Evolutionary conservation across 176 grass and related monocot species (phyloP).

Genomic region (Hyparrhenia diplandra): DNA sequence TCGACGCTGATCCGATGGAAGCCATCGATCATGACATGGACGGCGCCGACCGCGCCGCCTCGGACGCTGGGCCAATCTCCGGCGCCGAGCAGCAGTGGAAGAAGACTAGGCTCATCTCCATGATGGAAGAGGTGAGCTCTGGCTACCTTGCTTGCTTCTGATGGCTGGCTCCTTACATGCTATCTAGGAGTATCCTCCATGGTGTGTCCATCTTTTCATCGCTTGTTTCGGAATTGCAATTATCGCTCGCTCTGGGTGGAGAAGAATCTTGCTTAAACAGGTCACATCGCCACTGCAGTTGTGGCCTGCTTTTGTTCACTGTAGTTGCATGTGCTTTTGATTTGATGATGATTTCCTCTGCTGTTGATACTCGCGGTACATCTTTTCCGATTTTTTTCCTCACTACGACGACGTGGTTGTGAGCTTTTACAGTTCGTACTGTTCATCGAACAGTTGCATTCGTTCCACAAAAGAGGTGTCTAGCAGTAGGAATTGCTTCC

Average conservation of each 20-base stretch:
- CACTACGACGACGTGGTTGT: neutral
- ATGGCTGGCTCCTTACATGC: neutral
- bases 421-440: neutral
- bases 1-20: slow-evolving; percentile 50
- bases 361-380: slow-evolving; percentile 35
- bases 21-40: slow-evolving; percentile 39
- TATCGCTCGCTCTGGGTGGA: slow-evolving; percentile 16
- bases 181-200: neutral
- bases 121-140: slow-evolving; percentile 87
- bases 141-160: neutral
- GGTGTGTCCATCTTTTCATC: slow-evolving; percentile 2
- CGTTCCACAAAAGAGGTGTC: neutral
- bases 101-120: slow-evolving; percentile 85
- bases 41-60: slow-evolving; percentile 21
- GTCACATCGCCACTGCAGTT: slow-evolving; percentile 46
- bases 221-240: slow-evolving; percentile 16
- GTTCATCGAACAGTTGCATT: neutral
- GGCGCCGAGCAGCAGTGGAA: slow-evolving; percentile 86
- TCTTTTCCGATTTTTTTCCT: neutral
- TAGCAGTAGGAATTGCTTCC: neutral
- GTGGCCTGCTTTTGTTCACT: slow-evolving; percentile 49
- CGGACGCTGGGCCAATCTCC: slow-evolving; percentile 36
- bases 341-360: slow-evolving; percentile 59
- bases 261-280: slow-evolving; percentile 54
- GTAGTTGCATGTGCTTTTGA: slow-evolving; percentile 65